A percentile compares a stretch with the other conserved stretches of the same genome.
phyloP scores from a whole-genome alignment of 805 yeast species.

The Candida xiaguanensis region DNA sequence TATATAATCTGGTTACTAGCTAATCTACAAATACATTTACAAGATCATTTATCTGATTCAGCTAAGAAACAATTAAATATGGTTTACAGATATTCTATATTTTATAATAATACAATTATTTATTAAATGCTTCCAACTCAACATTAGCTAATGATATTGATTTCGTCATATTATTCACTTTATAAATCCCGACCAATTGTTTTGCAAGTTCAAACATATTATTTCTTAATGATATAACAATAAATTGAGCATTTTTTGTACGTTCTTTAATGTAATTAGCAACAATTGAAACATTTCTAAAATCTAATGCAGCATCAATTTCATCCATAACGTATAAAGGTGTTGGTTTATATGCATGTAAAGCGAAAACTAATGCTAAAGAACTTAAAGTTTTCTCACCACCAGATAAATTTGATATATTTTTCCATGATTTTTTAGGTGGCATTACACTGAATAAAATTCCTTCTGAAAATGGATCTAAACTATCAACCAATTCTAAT shows the following conservation, averaged over 20 bases:
- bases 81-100: too few relatives aligned
- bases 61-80: too few relatives aligned
- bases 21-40: too few relatives aligned
- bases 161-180: slow-evolving; percentile 84
- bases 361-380: slow-evolving; percentile 90
- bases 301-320: slow-evolving; percentile 97
- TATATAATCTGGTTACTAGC: too few relatives aligned
- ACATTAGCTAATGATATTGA: slow-evolving; percentile 54
- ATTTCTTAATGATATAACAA: slow-evolving; percentile 91
- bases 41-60: too few relatives aligned
- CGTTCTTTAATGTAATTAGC: slow-evolving; percentile 96
- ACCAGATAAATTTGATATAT: slow-evolving; percentile 91
- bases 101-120: too few relatives aligned
- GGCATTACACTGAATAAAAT: slow-evolving; percentile 98
- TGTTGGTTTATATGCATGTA: slow-evolving; percentile 94
- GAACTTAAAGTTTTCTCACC: slow-evolving; percentile 97
- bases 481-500: slow-evolving; percentile 86
- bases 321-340: slow-evolving; percentile 99
- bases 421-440: slow-evolving; percentile 96
- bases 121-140: slow-evolving; percentile 5
- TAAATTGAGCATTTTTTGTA: slow-evolving; percentile 93
- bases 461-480: slow-evolving; percentile 98
- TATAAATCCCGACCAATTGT: slow-evolving; percentile 92
- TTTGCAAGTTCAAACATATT: slow-evolving; percentile 97
- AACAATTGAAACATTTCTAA: slow-evolving; percentile 93